Evolutionary conservation across 495 filamentous ascomycete genomes (phyloP), one percentile per base, ranked within the genome.

Genomic region (Parachaetomium inaequale): DNA sequence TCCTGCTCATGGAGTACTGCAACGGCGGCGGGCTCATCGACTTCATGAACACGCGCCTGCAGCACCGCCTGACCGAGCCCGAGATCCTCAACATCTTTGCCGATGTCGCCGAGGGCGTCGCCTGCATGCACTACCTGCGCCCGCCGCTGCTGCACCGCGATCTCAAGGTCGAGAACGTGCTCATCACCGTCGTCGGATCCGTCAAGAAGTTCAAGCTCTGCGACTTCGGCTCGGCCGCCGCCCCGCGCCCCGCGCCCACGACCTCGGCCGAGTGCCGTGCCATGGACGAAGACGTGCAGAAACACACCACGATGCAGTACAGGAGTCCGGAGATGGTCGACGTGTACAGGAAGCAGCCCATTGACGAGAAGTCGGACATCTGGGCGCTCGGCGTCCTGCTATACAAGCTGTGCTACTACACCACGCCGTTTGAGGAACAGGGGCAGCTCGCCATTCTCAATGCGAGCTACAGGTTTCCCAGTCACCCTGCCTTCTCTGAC

Each of bases 331-430:
- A 98, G 76, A 98, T 98, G 95, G 86, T 98, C 61, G 94, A 98
- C 72, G 94, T 98, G 21, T 98, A 96, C 72, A 81, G 93, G 66
- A 96, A 93, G 76, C 90, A 92, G 63, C 92, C 95, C 4, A 97
- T 98, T 74, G 92, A 98, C 70, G 94, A 98, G 80, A 98, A 98
- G 79, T 96, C 92, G 46, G 94, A 98, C 75, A 96, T 98, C 21
- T 98, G 94, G 94, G 94, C 94, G 1, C 80, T 98, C 42, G 94
- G 94, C 15, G 94, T 98, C 32, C 80, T 98, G 51, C 79, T 98
- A 52, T 98, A 98, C 80, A 98, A 98, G 80, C 82, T 98, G 57
- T 98, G 94, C 78, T 98, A 98, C 78, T 98, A 98, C 78, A 98
- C 95, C 29, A 98, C 94, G 10, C 94, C 94, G 4, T 98, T 98